Evolutionary conservation across 179 eudicot species (phyloP), one percentile per base, ranked within the genome.

Genomic region (Patellifolia procumbens): DNA sequence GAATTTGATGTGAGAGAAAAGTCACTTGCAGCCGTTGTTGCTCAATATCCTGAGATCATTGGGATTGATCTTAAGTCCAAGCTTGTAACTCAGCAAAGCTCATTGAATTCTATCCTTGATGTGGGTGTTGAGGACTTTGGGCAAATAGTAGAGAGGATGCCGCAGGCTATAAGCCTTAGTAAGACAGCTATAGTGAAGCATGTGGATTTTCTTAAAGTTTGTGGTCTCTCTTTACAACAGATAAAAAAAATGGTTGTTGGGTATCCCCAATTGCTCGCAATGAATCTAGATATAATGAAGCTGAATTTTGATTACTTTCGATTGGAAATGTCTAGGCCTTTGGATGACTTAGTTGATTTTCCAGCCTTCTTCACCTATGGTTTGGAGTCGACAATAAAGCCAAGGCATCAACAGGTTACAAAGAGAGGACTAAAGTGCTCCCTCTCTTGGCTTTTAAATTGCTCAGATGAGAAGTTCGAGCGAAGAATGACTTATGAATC

Each of bases 291-390:
- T 78, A 87, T 90, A 22, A 92, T 90, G 97, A 87, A 80, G 77
- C 83, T 78, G 39, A 87, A 85, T 75, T 93, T 89, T 63, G 88
- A 89, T 77, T 93, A 81, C 83, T 89, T 92, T 74, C 74, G 85
- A 49, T n/a, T n/a, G 13, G 81, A 85, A 76, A 92, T 92, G 97
- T 85, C 73, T 22, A 85, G 96, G 83, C 88, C 78, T 69, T 76
- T 92, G 87, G 90, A 90, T 15, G 96, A 90, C 68, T 81, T 93
- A 85, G 97, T 86, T 68, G 79, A 74, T 46, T 93, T 93, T 74
- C 97, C 98, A 7, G 96, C 95, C 29, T 92, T 84, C 84, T 93
- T 93, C 83, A 93, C 98, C 13, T 93, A 90, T 71, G 87, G 97
- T 24, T 74, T 93, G 53, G 98, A 91, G 74, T 90, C 98, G 16